A percentile compares a stretch with the other conserved stretches of the same genome.
Conservation (phyloP, 148 eudicot genomes). For the Cornus controversa region DNA sequence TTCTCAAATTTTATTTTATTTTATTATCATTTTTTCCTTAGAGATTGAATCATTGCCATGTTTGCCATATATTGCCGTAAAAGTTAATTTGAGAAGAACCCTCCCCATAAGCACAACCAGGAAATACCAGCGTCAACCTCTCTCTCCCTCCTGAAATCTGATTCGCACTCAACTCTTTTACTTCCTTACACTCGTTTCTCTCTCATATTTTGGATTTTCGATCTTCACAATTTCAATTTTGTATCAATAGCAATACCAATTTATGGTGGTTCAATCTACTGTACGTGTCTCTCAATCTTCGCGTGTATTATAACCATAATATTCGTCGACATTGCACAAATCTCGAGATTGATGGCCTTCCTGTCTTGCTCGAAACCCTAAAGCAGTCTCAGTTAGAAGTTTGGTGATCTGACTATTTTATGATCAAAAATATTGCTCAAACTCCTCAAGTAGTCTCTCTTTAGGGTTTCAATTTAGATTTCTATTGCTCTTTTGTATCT, state of each 20-base stretch:
- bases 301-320: not conserved
- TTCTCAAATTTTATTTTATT: no score
- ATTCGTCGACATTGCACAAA: conserved; percentile 8
- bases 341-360: not conserved
- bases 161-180: not conserved
- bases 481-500: no score
- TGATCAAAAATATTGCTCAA: not conserved
- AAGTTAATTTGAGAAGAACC: not conserved
- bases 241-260: not conserved
- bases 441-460: not conserved
- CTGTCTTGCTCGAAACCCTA: not conserved
- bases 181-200: not conserved
- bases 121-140: not conserved
- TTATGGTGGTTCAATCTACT: no score
- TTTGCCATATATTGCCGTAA: not conserved
- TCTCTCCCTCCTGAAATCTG: not conserved
- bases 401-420: not conserved
- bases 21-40: no score
- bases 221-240: not conserved
- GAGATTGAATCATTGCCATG: not conserved
- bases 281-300: not conserved
- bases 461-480: not conserved
- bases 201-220: not conserved
- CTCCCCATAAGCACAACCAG: not conserved
- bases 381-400: not conserved